Evolutionary conservation across 2,329 filamentous ascomycete species (phyloP), one percentile per base, ranked within the genome.

Genomic region (Fusarium proliferatum): DNA sequence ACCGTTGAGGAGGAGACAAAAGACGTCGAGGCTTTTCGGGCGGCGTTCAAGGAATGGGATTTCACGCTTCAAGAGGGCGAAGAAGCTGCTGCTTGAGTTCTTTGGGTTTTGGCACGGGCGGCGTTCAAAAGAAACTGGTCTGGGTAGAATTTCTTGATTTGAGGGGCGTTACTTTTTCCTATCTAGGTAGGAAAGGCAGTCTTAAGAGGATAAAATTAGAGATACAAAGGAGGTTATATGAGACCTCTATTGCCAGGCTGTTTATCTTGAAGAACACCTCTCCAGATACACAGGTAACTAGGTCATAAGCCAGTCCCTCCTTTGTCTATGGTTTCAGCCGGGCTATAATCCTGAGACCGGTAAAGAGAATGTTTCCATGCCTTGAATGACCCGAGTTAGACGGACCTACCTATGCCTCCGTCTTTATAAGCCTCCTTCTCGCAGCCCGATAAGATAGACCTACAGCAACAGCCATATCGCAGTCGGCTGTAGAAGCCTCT

Each of bases 11-110:
- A 97, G 75, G 96, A 98, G 84, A 91, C 88, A 61, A 86, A 86
- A 49, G 95, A 98, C 80, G 93, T 92, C 5, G 89, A 90, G 61
- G 89, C 88, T 15, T 97, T 98, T 82, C 95, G 96, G 77, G 86
- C 88, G 75, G 92, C 92, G 2, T 99, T 97, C 79, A 91, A 94
- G 82, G 86, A 89, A 38, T 98, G 93, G 88, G 96, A 99, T 82
- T 98, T 98, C 81, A 93, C 94, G 19, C 69, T 85, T 52, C 58
- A 77, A 56, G 76, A 69, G 34, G 49, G 64, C 30, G 61, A 59
- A 48, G 63, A 58, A 33, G 57, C 26, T 15, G 45, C 36, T 51
- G 49, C 61, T 68, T 72, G 38, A 77, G 48, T 38, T 43, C 34
- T 45, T 45, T 41, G 30, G 36, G 11, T 33, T 58, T 48, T 65